Base-by-base conservation (phyloP, 345 rosid species). In the Acer campestre region DNA sequence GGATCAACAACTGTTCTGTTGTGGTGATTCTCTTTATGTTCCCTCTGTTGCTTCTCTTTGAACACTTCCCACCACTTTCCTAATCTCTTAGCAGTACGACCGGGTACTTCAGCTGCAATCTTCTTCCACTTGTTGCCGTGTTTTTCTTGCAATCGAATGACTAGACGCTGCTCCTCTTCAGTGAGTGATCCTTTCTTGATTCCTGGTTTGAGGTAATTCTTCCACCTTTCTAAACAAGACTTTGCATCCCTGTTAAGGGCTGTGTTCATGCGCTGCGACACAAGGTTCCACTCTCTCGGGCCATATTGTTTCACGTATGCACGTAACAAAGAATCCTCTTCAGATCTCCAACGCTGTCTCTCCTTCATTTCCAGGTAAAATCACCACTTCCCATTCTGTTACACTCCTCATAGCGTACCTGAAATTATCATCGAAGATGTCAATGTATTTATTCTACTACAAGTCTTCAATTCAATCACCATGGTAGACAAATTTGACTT, bases 61-160 rank as follows among this genome's bases (percentile, higher is more conserved):
- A 92, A 91, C 17, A 97, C 99, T 79, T 97, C 99, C 98, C 98
- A 97, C 99, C 99, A 93, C 90, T 97, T 96, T 27, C 98, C 99
- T 13, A 94, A 82, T 76, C 98, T 87, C 79, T 94, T 97, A 9
- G 98, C 98, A 31, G 98, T 94, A 20, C 99, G 88, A 11, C 98
- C 98, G 0, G 98, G 99, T 64, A 97, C 94, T 78, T 97, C 98
- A 56, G 98, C 94, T 1, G 99, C 99, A n/a, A 93, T 97, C 75
- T 93, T 97, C 91, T 97, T 97, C 98, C 99, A 97, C 85, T 94
- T 97, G 88, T 97, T 97, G 49, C 99, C 98, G 91, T 97, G 95
- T 78, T 94, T 94, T 25, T 94, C 92, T 68, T 94, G 99, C 13
- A 94, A 93, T 73, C 86, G 89, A 64, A 97, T 90, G 81, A 93